phyloP scores from a whole-genome alignment of 768 basidiomycete genomes.

The Suillus decipiens region DNA sequence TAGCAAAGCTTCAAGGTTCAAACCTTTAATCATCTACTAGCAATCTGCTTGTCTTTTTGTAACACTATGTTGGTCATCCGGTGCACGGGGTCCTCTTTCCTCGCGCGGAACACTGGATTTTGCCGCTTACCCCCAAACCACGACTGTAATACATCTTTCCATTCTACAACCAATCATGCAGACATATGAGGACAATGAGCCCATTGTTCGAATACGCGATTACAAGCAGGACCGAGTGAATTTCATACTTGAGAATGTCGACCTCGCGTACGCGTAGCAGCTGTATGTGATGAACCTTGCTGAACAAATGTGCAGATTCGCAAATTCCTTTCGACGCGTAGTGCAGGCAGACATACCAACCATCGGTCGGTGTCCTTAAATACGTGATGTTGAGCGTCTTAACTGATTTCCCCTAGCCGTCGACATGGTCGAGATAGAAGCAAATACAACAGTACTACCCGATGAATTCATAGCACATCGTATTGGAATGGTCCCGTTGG shows the following conservation, averaged over 20 bases:
- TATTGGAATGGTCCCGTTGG: conserved; percentile 89
- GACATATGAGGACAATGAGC: conserved; percentile 47
- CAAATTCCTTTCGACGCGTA: conserved; percentile 90
- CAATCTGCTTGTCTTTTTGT: neutral
- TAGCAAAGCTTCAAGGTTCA: conserved; percentile 43
- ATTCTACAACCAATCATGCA: conserved; percentile 30
- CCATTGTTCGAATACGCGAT: conserved; percentile 80
- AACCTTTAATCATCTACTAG: neutral
- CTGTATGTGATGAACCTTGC: conserved; percentile 12
- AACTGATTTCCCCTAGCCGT: conserved; percentile 61
- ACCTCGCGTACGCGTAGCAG: conserved; percentile 73
- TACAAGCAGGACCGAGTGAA: conserved; percentile 84
- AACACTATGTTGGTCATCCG: neutral
- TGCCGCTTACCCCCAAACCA: conserved; percentile 1
- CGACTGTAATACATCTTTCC: conserved; percentile 5
- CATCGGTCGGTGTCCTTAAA: conserved; percentile 61
- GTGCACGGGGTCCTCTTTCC: conserved; percentile 26
- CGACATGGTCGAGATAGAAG: conserved; percentile 91
- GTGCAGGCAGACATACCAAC: conserved; percentile 98
- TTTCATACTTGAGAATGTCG: conserved; percentile 94
- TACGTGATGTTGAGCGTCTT: conserved; percentile 9
- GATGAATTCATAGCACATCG: conserved; percentile 98
- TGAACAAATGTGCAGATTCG: conserved; percentile 59
- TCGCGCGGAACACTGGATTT: neutral
- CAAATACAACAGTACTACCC: conserved; percentile 90